These are phyloP conservation scores for Cephaloascus fragrans DNA, from an alignment of 805 yeast species.

Conservation along the genomic window DNA sequence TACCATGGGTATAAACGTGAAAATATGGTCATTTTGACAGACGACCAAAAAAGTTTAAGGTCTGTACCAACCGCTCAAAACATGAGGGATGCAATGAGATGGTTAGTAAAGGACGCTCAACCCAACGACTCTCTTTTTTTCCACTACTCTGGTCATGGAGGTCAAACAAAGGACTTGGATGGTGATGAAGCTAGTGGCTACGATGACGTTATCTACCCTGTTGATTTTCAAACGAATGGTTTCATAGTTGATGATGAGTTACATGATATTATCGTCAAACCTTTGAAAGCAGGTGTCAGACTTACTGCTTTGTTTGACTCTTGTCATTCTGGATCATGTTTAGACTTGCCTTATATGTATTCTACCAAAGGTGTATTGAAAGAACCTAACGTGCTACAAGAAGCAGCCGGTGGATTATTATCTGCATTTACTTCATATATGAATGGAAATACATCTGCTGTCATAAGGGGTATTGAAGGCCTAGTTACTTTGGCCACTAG, in stretches of 20 bases:
- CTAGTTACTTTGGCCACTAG: constrained; percentile 31
- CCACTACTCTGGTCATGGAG: constrained; percentile 87
- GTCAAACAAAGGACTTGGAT: constrained; percentile 55
- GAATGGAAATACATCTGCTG: constrained; percentile 38
- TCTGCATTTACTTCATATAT: constrained; percentile 51
- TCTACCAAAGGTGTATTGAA: constrained; percentile 78
- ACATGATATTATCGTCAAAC: constrained; percentile 61
- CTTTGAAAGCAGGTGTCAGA: constrained; percentile 64
- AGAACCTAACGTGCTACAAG: constrained; percentile 71
- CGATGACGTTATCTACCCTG: constrained; percentile 67
- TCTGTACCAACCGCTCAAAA: constrained; percentile 59
- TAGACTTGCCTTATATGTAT: constrained; percentile 73
- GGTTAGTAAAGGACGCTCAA: constrained; percentile 66
- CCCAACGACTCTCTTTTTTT: constrained; percentile 74
- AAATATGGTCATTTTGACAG: constrained; percentile 52
- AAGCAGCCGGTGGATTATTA: constrained; percentile 60
- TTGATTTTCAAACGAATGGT: constrained; percentile 61
- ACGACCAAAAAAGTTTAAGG: constrained; percentile 38
- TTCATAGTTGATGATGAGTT: constrained; percentile 65
- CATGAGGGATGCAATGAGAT: constrained; percentile 69
- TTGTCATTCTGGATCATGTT: constrained; percentile 78
- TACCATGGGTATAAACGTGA: constrained; percentile 39
- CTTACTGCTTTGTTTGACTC: constrained; percentile 77
- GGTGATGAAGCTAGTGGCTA: constrained; percentile 72
- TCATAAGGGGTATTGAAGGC: constrained; percentile 31